Base-by-base conservation (phyloP, 768 basidiomycete species). In the Podaxis sp. region DNA sequence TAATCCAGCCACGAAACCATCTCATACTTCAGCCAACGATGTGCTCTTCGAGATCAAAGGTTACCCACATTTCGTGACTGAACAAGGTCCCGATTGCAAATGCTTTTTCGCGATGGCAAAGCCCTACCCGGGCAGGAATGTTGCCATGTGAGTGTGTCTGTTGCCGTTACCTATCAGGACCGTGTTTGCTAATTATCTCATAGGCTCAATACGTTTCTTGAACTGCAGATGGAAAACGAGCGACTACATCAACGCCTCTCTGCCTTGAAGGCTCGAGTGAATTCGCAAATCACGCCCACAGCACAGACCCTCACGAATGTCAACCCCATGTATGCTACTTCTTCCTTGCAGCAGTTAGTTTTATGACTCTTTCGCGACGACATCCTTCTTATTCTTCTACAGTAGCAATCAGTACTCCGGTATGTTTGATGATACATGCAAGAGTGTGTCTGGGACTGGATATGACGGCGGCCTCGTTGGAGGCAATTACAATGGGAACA, bases 191-290 rank as follows among this genome's bases (percentile, higher is more conserved):
- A n/a, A 57, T 52, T 39, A 42, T 52, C 60, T 49, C 61, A 92
- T 39, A 65, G 91, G 83, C 74, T 91, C 33, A 84, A 88, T 65
- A 85, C 87, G 0, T 85, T 87, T 67, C 68, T 97, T 39, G 95
- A 96, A 69, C 83, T 96, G 55, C 95, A 94, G 73, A 79, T 89
- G 61, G 93, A 96, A 76, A 95, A 97, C 72, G 90, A 93, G 72
- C 83, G 87, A 13, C 74, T 97, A 46, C 82, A 89, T 66, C 83
- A 84, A 63, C 86, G 87, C 28, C 73, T 89, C 38, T 71, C 75
- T 1, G 81, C 83, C 57, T 70, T 80, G 15, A 73, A 71, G 63
- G 73, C 69, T 56, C 77, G 65, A 49, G 67, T 73, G 28, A 74
- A 72, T 28, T 68, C 67, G 6, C 63, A 70, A 26, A 64, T 59